Conservation (phyloP, 192 early-diverging fungal species). For the Thamnidium elegans region DNA sequence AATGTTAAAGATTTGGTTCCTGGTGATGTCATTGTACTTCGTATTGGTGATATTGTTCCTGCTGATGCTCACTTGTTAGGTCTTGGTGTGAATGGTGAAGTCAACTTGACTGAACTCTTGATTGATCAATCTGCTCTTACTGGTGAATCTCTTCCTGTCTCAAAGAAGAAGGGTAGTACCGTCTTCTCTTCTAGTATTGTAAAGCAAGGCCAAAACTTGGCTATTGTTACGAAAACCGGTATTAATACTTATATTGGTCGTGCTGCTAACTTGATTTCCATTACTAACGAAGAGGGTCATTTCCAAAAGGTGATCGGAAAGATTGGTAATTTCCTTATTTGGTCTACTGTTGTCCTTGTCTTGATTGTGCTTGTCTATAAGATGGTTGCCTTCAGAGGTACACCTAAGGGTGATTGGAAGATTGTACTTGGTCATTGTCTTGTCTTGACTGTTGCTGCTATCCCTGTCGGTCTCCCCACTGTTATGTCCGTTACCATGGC, state of each 20-base stretch:
- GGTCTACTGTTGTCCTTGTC: constrained; percentile 71
- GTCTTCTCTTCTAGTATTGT: constrained; percentile 88
- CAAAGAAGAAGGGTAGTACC: constrained; percentile 72
- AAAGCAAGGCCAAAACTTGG: constrained; percentile 90
- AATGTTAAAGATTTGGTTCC: constrained; percentile 75
- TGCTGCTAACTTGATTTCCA: constrained; percentile 83
- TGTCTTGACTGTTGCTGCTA: constrained; percentile 86
- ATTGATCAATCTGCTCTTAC: constrained; percentile 91
- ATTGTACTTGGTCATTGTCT: constrained; percentile 66
- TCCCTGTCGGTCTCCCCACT: constrained; percentile 90
- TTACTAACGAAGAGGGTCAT: constrained; percentile 84
- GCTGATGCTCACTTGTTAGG: constrained; percentile 81
- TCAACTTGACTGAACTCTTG: constrained; percentile 65
- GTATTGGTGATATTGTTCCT: constrained; percentile 90
- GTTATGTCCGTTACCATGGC: constrained; percentile 96
- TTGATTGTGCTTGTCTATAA: constrained; percentile 72
- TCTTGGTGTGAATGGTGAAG: constrained; percentile 65
- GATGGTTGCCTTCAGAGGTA: constrained; percentile 42
- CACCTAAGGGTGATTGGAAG: constrained; percentile 39
- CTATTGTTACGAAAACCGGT: constrained; percentile 87
- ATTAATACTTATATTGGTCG: constrained; percentile 87
- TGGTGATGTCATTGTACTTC: constrained; percentile 79
- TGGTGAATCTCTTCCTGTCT: constrained; percentile 87
- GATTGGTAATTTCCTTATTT: constrained; percentile 90
- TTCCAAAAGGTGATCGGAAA: constrained; percentile 93